Percentiles rank a stretch among this genome's conserved stretches.
phyloP scores from a whole-genome alignment of 2,329 filamentous ascomycete species.

The Ophiostoma tasmaniense region DNA sequence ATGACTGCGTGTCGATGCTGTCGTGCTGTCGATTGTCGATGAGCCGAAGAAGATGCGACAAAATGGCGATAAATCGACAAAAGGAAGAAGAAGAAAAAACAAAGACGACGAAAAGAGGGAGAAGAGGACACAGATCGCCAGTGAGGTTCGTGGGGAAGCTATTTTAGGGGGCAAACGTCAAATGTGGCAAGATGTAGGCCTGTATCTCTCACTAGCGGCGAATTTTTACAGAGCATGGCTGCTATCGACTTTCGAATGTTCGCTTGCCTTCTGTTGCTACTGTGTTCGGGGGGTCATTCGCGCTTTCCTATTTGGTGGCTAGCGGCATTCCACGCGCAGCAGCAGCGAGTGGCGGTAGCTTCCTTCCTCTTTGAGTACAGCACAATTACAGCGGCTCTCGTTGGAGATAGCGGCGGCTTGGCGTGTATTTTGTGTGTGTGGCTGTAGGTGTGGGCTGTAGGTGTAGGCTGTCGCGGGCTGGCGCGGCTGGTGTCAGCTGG shows the following conservation, averaged over 20 bases:
- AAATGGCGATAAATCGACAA: not conserved
- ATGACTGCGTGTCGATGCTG: not conserved
- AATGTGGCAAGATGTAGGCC: constrained; percentile 16
- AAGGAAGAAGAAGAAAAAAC: not conserved
- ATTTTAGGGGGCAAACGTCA: constrained; percentile 8
- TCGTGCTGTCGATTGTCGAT: no score
- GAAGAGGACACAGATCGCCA: not conserved
- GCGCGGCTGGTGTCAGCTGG: not conserved
- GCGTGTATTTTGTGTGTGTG: no score
- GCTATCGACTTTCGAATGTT: not conserved
- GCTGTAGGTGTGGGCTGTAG: not conserved
- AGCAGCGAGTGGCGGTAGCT: not conserved
- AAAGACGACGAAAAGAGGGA: not conserved
- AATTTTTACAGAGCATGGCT: not conserved
- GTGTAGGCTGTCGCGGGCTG: not conserved
- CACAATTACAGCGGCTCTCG: not conserved
- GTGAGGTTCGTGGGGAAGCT: constrained; percentile 12
- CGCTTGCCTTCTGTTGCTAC: constrained; percentile 4
- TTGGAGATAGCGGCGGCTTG: not conserved
- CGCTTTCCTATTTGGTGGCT: constrained; percentile 15
- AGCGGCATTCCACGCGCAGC: constrained; percentile 8
- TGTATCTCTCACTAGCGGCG: not conserved
- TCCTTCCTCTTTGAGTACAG: constrained; percentile 13
- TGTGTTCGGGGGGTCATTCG: not conserved
- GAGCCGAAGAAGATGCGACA: not conserved